These are phyloP conservation scores for Volvox carteri DNA, from an alignment of 163 green algal species.

Conservation along the genomic window DNA sequence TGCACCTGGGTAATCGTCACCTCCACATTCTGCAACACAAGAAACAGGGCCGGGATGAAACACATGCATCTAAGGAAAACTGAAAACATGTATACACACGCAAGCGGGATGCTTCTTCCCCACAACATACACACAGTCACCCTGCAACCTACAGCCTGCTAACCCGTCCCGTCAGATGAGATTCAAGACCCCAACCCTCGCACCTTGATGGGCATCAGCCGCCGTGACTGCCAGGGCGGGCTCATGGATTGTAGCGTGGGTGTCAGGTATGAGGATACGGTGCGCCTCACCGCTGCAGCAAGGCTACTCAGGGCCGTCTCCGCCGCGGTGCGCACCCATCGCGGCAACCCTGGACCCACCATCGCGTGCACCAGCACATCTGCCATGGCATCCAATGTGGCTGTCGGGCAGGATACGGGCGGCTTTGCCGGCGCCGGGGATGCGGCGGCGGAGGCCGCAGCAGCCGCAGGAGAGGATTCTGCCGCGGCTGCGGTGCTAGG, in stretches of 20 bases:
- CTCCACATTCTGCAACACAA: constrained; percentile 65
- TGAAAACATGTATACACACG: not conserved
- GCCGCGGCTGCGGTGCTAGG: not conserved
- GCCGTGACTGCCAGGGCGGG: constrained; percentile 53
- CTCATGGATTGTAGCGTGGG: constrained; percentile 55
- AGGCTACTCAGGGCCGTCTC: constrained; percentile 57
- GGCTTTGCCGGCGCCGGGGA: not conserved
- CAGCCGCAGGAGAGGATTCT: not conserved
- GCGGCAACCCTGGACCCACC: constrained; percentile 54
- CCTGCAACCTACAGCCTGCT: too few relatives aligned
- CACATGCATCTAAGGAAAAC: not conserved
- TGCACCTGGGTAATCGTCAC: constrained; percentile 60
- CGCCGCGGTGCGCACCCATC: constrained; percentile 62
- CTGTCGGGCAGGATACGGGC: not conserved
- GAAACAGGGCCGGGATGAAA: not conserved
- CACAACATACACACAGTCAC: too few relatives aligned
- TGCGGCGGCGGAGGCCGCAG: not conserved
- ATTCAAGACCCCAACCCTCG: not conserved
- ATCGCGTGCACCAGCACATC: constrained; percentile 62
- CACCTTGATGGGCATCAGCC: constrained; percentile 65
- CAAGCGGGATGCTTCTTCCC: too few relatives aligned
- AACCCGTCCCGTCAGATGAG: too few relatives aligned
- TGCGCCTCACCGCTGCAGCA: constrained; percentile 42
- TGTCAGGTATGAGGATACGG: constrained; percentile 51
- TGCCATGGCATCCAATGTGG: constrained; percentile 50